phyloP scores from a whole-genome alignment of 2,329 filamentous ascomycete genomes.

The Lithohypha guttulata region DNA sequence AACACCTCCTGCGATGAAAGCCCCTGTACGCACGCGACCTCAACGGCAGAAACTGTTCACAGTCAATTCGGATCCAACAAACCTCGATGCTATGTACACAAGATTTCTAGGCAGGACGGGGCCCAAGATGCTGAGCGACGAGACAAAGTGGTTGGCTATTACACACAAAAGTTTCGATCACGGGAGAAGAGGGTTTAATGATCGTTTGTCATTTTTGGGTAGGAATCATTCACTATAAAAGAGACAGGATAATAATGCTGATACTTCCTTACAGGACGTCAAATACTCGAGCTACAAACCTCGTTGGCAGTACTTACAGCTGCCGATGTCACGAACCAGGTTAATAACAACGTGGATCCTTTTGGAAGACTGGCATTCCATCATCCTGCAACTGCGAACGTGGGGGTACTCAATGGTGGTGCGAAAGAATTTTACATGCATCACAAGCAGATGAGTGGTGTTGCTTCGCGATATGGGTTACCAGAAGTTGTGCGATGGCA shows the following conservation, averaged over 20 bases:
- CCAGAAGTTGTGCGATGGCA: slow-evolving; percentile 75
- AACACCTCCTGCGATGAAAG: slow-evolving; percentile 60
- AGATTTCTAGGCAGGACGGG: slow-evolving; percentile 63
- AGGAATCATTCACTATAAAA: too few relatives aligned
- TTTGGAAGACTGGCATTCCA: slow-evolving; percentile 54
- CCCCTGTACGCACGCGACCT: slow-evolving; percentile 40
- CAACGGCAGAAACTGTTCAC: slow-evolving; percentile 40
- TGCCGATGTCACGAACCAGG: slow-evolving; percentile 28
- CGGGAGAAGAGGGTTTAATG: slow-evolving; percentile 86
- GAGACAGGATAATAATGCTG: too few relatives aligned
- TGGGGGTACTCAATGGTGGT: slow-evolving; percentile 57
- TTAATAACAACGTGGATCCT: slow-evolving; percentile 31
- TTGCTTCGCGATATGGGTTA: slow-evolving; percentile 63
- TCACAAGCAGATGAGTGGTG: slow-evolving; percentile 52
- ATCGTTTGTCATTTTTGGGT: slow-evolving; percentile 83
- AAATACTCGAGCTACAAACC: slow-evolving; percentile 53
- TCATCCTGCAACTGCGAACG: slow-evolving; percentile 59
- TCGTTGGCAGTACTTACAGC: slow-evolving; percentile 49
- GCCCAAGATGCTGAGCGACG: slow-evolving; percentile 66
- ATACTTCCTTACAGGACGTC: slow-evolving; percentile 50
- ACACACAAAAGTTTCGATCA: slow-evolving; percentile 99
- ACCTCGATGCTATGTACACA: slow-evolving; percentile 67
- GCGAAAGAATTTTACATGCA: slow-evolving; percentile 53
- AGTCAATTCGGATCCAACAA: slow-evolving; percentile 63
- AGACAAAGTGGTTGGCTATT: slow-evolving; percentile 91